Conservation (phyloP, 176 grass and related monocot genomes). For the Raddia guianensis region DNA sequence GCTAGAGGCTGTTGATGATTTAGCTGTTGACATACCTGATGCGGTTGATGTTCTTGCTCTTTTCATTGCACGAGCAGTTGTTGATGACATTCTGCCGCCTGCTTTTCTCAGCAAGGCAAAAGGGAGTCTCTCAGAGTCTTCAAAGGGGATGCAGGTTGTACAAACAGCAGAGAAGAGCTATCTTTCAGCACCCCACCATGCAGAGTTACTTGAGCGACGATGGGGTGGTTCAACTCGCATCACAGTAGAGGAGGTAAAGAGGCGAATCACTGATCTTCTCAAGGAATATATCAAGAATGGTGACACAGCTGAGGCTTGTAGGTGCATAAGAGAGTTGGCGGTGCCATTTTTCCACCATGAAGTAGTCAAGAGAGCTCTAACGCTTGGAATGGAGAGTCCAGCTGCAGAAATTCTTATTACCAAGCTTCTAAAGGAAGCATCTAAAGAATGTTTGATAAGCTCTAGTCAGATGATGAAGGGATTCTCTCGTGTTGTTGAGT, state of each 20-base stretch:
- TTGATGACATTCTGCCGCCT: slow-evolving; percentile 93
- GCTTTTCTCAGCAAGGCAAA: slow-evolving; percentile 76
- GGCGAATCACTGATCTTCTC: slow-evolving; percentile 77
- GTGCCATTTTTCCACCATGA: slow-evolving; percentile 98
- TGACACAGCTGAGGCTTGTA: slow-evolving; percentile 76
- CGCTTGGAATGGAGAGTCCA: slow-evolving; percentile 85
- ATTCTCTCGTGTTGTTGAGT: slow-evolving; percentile 68
- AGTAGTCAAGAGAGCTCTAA: slow-evolving; percentile 86
- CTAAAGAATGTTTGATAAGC: slow-evolving; percentile 85
- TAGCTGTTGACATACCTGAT: slow-evolving; percentile 85
- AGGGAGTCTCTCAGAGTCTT: slow-evolving; percentile 64
- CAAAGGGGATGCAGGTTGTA: slow-evolving; percentile 76
- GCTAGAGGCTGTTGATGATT: slow-evolving; percentile 84
- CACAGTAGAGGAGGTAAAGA: slow-evolving; percentile 86
- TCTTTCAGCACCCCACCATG: slow-evolving; percentile 95
- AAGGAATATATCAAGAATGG: slow-evolving; percentile 90
- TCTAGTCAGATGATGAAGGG: slow-evolving; percentile 95
- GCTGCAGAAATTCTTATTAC: slow-evolving; percentile 63
- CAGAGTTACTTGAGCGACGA: slow-evolving; percentile 78
- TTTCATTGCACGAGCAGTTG: slow-evolving; percentile 90
- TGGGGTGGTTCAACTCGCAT: slow-evolving; percentile 81
- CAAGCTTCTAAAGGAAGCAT: slow-evolving; percentile 84
- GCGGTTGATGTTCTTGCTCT: slow-evolving; percentile 81
- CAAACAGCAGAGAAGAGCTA: slow-evolving; percentile 95
- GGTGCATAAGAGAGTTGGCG: slow-evolving; percentile 92